Evolutionary conservation across 2,329 filamentous ascomycete species (phyloP).

Genomic region (Fusarium goolgardi): DNA sequence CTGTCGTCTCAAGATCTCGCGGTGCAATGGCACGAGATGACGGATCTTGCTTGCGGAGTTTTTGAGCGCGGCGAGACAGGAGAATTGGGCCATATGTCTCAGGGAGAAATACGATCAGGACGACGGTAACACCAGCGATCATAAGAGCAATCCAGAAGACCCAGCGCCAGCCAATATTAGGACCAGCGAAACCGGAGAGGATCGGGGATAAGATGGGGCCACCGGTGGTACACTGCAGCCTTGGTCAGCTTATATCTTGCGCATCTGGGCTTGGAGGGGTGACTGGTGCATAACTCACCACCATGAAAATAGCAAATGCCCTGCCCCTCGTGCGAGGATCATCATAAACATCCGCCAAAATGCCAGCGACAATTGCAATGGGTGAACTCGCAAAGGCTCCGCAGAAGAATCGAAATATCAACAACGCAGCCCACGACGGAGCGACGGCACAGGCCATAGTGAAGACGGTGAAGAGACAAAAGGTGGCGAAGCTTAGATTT

Average conservation of each 20-base stretch:
- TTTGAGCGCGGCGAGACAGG: constrained; percentile 66
- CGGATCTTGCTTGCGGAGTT: constrained; percentile 67
- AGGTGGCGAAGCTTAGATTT: constrained; percentile 58
- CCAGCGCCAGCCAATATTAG: constrained; percentile 74
- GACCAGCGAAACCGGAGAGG: constrained; percentile 70
- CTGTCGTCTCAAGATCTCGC: constrained; percentile 70
- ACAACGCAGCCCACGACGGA: constrained; percentile 63
- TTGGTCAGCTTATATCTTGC: constrained; percentile 24
- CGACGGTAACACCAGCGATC: constrained; percentile 70
- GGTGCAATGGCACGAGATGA: constrained; percentile 65
- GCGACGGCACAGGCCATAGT: constrained; percentile 68
- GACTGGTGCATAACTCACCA: constrained; percentile 55
- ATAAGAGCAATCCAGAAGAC: constrained; percentile 77
- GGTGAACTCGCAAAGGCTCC: constrained; percentile 68
- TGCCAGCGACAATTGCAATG: constrained; percentile 71
- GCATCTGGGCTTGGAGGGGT: background rate
- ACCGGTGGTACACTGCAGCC: constrained; percentile 66
- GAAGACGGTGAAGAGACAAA: constrained; percentile 61
- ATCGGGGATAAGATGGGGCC: constrained; percentile 76
- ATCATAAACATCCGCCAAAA: constrained; percentile 74
- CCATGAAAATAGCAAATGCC: constrained; percentile 73
- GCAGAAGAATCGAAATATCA: constrained; percentile 66
- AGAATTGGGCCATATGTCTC: constrained; percentile 72
- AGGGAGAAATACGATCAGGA: constrained; percentile 71
- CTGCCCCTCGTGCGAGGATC: constrained; percentile 64